Base-by-base conservation (phyloP, 2,329 filamentous ascomycete genomes). In the Gaeumannomyces tritici region DNA sequence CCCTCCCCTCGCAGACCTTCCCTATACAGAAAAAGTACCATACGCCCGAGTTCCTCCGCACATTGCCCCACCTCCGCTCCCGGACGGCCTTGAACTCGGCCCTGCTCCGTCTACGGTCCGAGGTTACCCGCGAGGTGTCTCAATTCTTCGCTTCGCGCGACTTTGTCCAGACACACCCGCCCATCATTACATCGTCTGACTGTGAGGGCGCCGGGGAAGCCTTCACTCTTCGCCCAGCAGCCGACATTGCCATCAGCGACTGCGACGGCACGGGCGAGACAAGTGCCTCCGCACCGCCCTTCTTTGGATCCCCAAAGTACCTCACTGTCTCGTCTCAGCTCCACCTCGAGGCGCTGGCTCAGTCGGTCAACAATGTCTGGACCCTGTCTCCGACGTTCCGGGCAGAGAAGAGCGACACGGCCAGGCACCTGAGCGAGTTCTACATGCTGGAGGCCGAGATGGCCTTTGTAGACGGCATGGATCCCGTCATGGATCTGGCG, bases 21-120 rank as follows among this genome's bases (percentile, higher is more conserved):
- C 95, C 95, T 3, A 85, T 99, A 28, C 95, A 99, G 76, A 96
- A 96, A 76, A 98, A 98, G 76, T 96, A 95, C 69, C 93, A 97
- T 69, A 91, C 88, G 6, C 80, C 89, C 60, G 93, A 98, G 72
- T 98, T 89, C 73, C 84, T 99, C 65, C 89, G 95, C 63, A 89
- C 89, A 15, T 83, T 96, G 61, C 91, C 93, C 60, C 95, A 99
- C 76, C 81, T 99, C 64, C 89, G 95, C 63, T 78, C 89, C 66
- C 89, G 93, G 69, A 87, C 91, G 24, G 90, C 91, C 0, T 83
- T 91, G 71, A 93, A 96, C 74, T 84, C 91, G 29, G 81, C 91
- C 55, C 78, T 97, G 64, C 80, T 96, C 59, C 88, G 91, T 58
- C 83, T 98, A 64, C 86, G 95, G 66, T 98, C 93, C 33, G 86